Conservation (phyloP, 768 basidiomycete species). For the Termitomyces sp. region DNA sequence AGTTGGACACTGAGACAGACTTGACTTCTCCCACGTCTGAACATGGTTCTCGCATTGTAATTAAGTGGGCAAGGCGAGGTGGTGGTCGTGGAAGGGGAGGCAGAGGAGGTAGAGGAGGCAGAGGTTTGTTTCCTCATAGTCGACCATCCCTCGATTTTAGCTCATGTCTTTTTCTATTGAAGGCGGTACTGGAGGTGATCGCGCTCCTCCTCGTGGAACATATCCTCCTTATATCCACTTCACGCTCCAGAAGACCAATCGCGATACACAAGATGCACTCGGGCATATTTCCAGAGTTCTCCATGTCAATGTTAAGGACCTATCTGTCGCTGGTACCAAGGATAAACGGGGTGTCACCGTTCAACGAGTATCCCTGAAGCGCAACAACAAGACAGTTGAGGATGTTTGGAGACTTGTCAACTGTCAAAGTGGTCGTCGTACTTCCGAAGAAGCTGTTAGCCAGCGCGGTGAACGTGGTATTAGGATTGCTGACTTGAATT, state of each 20-base stretch:
- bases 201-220: constrained; percentile 49
- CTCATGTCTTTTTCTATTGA: not conserved
- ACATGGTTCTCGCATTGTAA: constrained; percentile 69
- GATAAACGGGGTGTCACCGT: constrained; percentile 97
- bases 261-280: constrained; percentile 94
- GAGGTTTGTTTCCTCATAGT: constrained; percentile 14
- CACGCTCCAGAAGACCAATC: constrained; percentile 94
- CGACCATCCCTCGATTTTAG: not conserved
- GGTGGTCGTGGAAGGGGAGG: constrained; percentile 40
- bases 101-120: constrained; percentile 35
- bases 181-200: constrained; percentile 25
- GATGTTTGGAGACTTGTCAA: constrained; percentile 84
- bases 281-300: constrained; percentile 71
- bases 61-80: constrained; percentile 67
- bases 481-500: constrained; percentile 82
- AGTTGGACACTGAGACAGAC: constrained; percentile 81
- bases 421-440: constrained; percentile 52
- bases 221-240: constrained; percentile 93
- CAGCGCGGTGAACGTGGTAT: constrained; percentile 87
- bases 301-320: constrained; percentile 72
- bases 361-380: constrained; percentile 79
- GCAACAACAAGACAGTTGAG: constrained; percentile 72
- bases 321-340: constrained; percentile 93
- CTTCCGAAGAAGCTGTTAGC: constrained; percentile 49
- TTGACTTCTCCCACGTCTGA: constrained; percentile 39